Evolutionary conservation across 768 basidiomycete genomes (phyloP).

Genomic region (Gautieria morchelliformis): DNA sequence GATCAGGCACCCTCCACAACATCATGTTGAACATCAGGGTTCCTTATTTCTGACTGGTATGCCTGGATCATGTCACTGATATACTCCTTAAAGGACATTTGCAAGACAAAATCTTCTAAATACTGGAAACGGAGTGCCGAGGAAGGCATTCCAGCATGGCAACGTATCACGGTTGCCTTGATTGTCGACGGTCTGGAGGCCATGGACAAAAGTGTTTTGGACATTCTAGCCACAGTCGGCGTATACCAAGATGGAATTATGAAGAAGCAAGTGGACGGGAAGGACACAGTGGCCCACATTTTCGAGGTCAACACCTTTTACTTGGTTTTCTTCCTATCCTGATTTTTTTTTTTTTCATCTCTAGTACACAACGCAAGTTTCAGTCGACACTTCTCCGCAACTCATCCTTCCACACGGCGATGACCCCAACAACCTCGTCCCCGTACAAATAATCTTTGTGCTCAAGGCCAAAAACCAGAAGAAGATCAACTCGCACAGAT

Average conservation of each 20-base stretch:
- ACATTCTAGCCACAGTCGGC: constrained; percentile 81
- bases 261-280: constrained; percentile 86
- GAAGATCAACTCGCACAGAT: constrained; percentile 93
- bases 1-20: constrained; percentile 63
- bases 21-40: constrained; percentile 95
- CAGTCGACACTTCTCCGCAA: constrained; percentile 83
- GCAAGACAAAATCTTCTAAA: constrained; percentile 90
- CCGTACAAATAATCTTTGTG: constrained; percentile 85
- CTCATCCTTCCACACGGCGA: constrained; percentile 84
- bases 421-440: constrained; percentile 86
- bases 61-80: neutral
- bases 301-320: constrained; percentile 58
- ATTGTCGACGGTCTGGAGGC: constrained; percentile 89
- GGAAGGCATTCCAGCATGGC: constrained; percentile 82
- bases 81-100: constrained; percentile 47
- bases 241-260: constrained; percentile 93
- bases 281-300: constrained; percentile 87
- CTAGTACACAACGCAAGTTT: constrained; percentile 94
- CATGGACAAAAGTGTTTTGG: constrained; percentile 92
- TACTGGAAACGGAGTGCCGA: constrained; percentile 81
- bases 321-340: neutral
- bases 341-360: constrained; percentile 4
- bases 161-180: constrained; percentile 81
- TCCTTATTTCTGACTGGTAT: neutral
- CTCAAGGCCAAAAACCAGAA: constrained; percentile 92